Evolutionary conservation across 495 filamentous ascomycete species (phyloP).

Genomic region (Aspergillus cavernicola): DNA sequence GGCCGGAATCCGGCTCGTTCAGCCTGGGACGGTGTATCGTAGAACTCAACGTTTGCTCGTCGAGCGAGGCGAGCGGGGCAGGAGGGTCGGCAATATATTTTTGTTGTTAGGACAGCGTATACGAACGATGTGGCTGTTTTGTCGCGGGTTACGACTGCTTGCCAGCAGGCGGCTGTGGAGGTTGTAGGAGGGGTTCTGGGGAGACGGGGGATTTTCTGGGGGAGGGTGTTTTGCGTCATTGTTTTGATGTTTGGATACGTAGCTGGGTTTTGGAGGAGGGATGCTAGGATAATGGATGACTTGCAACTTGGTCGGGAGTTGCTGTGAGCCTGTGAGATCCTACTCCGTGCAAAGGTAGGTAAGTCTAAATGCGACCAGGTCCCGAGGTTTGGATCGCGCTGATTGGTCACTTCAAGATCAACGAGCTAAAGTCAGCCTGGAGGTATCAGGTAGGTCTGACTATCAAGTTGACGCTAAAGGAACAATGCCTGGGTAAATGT

Average conservation of each 20-base stretch:
- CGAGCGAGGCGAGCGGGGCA: conserved; percentile 59
- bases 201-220: conserved; percentile 29
- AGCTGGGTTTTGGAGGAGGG: no score
- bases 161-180: conserved; percentile 49
- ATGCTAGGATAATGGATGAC: no score
- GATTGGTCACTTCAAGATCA: conserved; percentile 38
- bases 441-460: no score
- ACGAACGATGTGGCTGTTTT: conserved; percentile 50
- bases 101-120: conserved; percentile 60
- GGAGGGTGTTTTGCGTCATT: conserved; percentile 1
- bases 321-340: no score
- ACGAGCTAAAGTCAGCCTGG: no score
- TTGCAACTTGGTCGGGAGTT: no score
- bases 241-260: no score
- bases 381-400: no score
- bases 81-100: conserved; percentile 61
- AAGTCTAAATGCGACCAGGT: no score
- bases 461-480: no score
- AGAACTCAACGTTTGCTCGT: conserved; percentile 59
- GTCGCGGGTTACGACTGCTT: conserved; percentile 52
- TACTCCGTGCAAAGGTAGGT: no score
- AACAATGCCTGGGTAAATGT: no score
- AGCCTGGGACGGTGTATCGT: conserved; percentile 51
- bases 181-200: conserved; percentile 10
- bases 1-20: conserved; percentile 54